Evolutionary conservation across 352 stramenopile genomes (phyloP), one percentile per base, ranked within the genome.

Genomic region (Phytophthora kernoviae): DNA sequence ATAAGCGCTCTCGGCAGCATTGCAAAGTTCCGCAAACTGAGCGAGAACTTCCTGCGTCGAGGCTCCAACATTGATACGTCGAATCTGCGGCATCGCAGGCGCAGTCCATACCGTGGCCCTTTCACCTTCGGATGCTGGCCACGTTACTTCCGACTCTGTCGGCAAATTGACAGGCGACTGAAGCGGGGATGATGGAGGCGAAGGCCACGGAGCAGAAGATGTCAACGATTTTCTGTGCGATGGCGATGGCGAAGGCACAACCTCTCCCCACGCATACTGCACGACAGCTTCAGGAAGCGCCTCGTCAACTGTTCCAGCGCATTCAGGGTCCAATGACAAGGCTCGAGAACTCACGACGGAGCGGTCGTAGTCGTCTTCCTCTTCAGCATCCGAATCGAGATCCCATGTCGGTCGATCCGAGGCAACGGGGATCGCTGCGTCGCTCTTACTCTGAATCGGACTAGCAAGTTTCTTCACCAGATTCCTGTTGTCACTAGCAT

Each of bases 1-100:
- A 22, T 73, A 76, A 7, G 73, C 68, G 43, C 63, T 66, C 20
- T 76, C 68, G 17, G 68, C 68, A 20, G 63, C 68, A 36, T 65
- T 69, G 58, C 68, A 76, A 18, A 76, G 63, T 45, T 76, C 68
- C 10, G 58, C 63, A 22, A 76, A 73, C 37, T 70, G 58, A 15
- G 62, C 68, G 20, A 76, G 4, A 11, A 76, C 68, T 57, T 76
- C 62, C 24, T 69, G 32, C 4, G 58, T 60, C 42, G 68, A 70
- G 7, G 68, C 63, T 44, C 63, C 68, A 1, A 44, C 58, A 2
- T 73, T 51, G 18, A 76, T 69, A 2, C 62, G 68, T 61, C 49
- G 63, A 12, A 76, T 73, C 34, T 67, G 53, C 11, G 51, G 48
- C 17, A 62, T 44, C 8, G 57, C 46, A n/a, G 58, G 62, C 21